phyloP scores from a whole-genome alignment of 1,139 yeast species.

The Lodderomyces metapsilosis region DNA sequence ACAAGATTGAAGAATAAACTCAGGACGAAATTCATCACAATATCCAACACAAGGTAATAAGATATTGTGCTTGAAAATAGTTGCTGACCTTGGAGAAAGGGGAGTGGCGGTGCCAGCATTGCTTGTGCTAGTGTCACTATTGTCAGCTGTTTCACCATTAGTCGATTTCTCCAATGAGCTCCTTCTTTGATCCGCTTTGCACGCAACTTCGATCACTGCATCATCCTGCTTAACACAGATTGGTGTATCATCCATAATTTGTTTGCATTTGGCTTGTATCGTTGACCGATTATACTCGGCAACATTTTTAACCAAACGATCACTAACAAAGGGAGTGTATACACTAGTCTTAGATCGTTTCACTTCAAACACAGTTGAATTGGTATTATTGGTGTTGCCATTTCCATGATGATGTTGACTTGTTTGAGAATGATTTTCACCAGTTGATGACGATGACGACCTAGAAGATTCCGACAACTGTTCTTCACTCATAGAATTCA shows the following conservation, averaged over 20 bases:
- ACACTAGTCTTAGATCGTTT: constrained; percentile 29
- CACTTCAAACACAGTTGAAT: constrained; percentile 19
- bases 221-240: constrained; percentile 5
- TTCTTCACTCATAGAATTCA: constrained; percentile 13
- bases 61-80: constrained; percentile 20
- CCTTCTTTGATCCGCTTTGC: background rate
- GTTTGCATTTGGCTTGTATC: constrained; percentile 26
- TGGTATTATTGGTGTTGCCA: background rate
- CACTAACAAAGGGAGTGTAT: constrained; percentile 22
- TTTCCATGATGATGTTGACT: background rate
- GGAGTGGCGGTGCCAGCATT: no score
- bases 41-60: constrained; percentile 48
- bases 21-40: constrained; percentile 52
- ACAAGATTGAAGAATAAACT: constrained; percentile 49
- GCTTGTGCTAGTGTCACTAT: no score
- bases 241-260: constrained; percentile 25
- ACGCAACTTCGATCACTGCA: constrained; percentile 4
- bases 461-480: constrained; percentile 1
- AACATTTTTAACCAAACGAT: constrained; percentile 20
- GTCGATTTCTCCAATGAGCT: no score
- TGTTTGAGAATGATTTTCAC: background rate
- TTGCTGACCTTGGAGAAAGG: background rate
- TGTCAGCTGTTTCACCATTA: no score
- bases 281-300: constrained; percentile 23
- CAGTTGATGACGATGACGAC: constrained; percentile 4